Evolutionary conservation across 2,329 filamentous ascomycete species (phyloP), one percentile per base, ranked within the genome.

Genomic region (Botrytis hyacinthi): DNA sequence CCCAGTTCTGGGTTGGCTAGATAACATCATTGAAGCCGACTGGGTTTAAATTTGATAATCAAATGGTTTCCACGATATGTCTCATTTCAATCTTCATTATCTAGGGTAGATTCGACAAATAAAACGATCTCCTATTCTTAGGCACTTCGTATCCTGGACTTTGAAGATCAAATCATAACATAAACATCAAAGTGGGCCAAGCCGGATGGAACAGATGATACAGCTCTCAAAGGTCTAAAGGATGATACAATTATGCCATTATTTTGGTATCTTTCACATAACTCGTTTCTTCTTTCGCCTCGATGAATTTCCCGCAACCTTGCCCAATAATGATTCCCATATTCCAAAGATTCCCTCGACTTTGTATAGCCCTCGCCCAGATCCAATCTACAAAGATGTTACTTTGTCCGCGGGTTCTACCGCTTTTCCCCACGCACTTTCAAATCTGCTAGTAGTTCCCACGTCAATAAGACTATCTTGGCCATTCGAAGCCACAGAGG

Each of bases 351-450:
- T 51, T 48, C 37, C n/a, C 42, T 59, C 35, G 35, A 37, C 29
- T 46, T 57, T 29, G 63, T 72, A 51, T 60, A 37, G 29, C 8
- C 18, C 44, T 60, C 44, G 61, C 66, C 63, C 60, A 69, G 63
- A 62, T 72, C 73, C 72, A 61, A 73, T 73, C 70, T 75, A 71
- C 62, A 61, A 77, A 61, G 63, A 61, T 29, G 42, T 40, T 57
- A 67, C 61, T 71, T 68, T 76, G 76, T 70, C 78, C 73, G 14
- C 76, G 57, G 82, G 82, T 42, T 86, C 85, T 48, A 86, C 79
- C 26, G 91, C 91, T 81, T 90, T 89, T 69, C 87, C 90, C 92
- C 92, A 94, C 1, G 90, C 91, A 77, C 84, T 89, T 81, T 94
- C 91, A 78, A 93, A 89, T 6, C 84, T 85, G 67, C 82, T 83